Conservation (phyloP, 1,284 basidiomycete species). For the Microbotryomycetes sp. region DNA sequence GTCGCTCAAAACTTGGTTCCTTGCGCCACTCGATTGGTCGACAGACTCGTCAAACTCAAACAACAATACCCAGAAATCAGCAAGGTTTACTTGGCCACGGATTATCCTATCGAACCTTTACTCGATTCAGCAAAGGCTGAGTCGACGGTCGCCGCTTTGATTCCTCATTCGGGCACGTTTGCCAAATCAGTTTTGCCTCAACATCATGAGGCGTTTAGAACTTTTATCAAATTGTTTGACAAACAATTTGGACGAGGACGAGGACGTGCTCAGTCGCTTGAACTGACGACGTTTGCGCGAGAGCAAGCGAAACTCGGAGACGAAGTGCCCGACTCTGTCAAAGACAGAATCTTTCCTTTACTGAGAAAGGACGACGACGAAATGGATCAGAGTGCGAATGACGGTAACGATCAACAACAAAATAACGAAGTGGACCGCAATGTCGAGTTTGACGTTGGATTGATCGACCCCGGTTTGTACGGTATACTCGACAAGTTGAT, state of each 20-base stretch:
- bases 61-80: constrained; percentile 23
- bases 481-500: constrained; percentile 38
- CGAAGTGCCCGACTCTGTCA: background rate
- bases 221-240: constrained; percentile 28
- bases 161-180: constrained; percentile 37
- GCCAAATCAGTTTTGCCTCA: constrained; percentile 33
- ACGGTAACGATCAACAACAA: background rate
- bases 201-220: constrained; percentile 33
- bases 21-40: constrained; percentile 32
- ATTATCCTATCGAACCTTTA: constrained; percentile 36
- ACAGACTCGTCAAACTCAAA: constrained; percentile 26
- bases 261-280: background rate
- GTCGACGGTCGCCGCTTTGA: background rate
- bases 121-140: constrained; percentile 4
- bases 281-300: constrained; percentile 34
- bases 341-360: background rate
- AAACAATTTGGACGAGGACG: background rate
- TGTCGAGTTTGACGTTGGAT: constrained; percentile 5
- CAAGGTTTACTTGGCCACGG: constrained; percentile 37
- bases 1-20: constrained; percentile 26
- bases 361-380: background rate
- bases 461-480: constrained; percentile 35
- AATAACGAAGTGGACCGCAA: background rate
- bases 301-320: constrained; percentile 20
- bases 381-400: background rate